These are phyloP conservation scores for Plasmopara halstedii DNA, from an alignment of 352 stramenopile genomes.

Conservation along the genomic window DNA sequence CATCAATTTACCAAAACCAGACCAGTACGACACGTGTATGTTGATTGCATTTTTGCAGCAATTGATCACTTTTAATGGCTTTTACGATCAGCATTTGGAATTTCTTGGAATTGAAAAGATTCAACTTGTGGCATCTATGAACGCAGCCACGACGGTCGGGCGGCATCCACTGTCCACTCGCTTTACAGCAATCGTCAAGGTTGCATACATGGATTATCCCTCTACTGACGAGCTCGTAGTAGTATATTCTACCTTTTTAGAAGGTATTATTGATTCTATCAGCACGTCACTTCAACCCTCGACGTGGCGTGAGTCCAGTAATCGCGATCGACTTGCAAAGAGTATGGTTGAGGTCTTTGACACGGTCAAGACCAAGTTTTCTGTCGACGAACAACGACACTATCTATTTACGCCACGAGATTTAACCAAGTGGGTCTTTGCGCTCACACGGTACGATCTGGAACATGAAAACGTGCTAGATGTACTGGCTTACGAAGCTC, in stretches of 20 bases:
- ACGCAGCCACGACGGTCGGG: constrained; percentile 88
- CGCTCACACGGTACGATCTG: constrained; percentile 87
- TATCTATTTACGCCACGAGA: constrained; percentile 93
- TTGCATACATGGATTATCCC: constrained; percentile 91
- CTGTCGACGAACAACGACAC: constrained; percentile 90
- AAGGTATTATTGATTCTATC: constrained; percentile 54
- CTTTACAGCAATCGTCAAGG: constrained; percentile 92
- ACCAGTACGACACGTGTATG: constrained; percentile 95
- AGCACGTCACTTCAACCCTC: constrained; percentile 27
- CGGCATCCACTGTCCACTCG: constrained; percentile 87
- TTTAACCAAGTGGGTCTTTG: constrained; percentile 88
- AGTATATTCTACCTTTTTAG: constrained; percentile 87
- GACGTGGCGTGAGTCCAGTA: constrained; percentile 46
- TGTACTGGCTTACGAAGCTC: constrained; percentile 85
- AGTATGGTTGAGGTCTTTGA: constrained; percentile 91
- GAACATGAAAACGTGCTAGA: constrained; percentile 85
- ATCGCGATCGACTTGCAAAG: constrained; percentile 74
- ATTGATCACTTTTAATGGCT: constrained; percentile 92
- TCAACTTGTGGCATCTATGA: constrained; percentile 93
- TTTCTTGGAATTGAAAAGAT: constrained; percentile 92
- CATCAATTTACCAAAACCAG: constrained; percentile 92
- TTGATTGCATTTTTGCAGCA: constrained; percentile 95
- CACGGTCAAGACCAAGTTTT: constrained; percentile 84
- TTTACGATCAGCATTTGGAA: constrained; percentile 93
- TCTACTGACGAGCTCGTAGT: constrained; percentile 82